Percentiles rank a stretch among this genome's conserved stretches.
Evolutionary conservation across 306 rosid genomes (phyloP).

Genomic region (Rosa lucieae): DNA sequence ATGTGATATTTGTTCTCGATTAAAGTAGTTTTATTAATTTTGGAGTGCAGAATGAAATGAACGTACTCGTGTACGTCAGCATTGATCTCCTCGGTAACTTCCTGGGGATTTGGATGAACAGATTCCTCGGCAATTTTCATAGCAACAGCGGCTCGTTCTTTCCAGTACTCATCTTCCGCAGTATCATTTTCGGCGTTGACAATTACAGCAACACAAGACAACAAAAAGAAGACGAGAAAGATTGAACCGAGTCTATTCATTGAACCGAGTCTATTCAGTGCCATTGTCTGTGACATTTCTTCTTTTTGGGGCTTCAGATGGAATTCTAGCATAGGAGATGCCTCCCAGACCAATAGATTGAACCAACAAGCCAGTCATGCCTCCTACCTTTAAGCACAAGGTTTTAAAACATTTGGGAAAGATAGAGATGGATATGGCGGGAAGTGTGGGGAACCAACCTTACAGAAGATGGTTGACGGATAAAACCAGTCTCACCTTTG

Average conservation of each 20-base stretch:
- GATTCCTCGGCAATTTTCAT: conserved; percentile 16
- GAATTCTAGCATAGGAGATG: no score
- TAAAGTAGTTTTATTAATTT: background rate
- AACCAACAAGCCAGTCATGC: background rate
- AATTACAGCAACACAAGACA: conserved; percentile 19
- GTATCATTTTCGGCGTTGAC: conserved; percentile 28
- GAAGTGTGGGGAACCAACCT: conserved; percentile 19
- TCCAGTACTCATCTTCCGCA: conserved; percentile 53
- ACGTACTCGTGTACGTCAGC: conserved; percentile 43
- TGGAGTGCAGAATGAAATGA: background rate
- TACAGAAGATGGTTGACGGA: conserved; percentile 5
- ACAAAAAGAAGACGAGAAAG: conserved; percentile 21
- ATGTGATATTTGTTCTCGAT: background rate
- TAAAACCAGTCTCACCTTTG: background rate
- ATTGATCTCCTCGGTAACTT: conserved; percentile 39
- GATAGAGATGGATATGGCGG: conserved; percentile 22
- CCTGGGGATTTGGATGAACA: conserved; percentile 39
- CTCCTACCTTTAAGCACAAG: background rate
- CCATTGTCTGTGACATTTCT: background rate
- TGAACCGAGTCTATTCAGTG: background rate
- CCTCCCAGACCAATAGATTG: conserved; percentile 6
- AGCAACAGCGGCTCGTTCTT: conserved; percentile 38
- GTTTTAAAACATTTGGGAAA: background rate
- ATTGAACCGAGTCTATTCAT: no score
- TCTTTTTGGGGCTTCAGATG: background rate